Percentiles rank a stretch among this genome's conserved stretches.
phyloP scores from a whole-genome alignment of 2,329 filamentous ascomycete genomes.

The Aureobasidium sp. region DNA sequence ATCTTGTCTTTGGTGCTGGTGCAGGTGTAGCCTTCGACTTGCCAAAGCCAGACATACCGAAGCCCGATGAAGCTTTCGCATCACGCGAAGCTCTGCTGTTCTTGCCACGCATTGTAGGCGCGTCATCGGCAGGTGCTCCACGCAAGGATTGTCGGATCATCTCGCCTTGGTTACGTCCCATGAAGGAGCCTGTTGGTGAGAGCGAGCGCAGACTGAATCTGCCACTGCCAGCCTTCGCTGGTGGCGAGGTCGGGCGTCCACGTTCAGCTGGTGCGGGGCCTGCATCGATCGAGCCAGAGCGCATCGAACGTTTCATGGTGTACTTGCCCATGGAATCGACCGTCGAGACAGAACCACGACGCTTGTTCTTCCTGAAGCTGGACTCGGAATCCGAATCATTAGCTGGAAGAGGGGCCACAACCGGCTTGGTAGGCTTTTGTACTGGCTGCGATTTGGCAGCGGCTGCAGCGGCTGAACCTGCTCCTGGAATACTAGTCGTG shows the following conservation, averaged over 20 bases:
- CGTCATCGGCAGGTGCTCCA: slow-evolving; percentile 19
- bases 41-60: slow-evolving; percentile 16
- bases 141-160: slow-evolving; percentile 21
- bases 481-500: slow-evolving; percentile 21
- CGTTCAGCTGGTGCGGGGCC: slow-evolving; percentile 25
- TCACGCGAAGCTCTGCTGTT: slow-evolving; percentile 13
- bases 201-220: slow-evolving; percentile 62
- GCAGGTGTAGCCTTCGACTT: slow-evolving; percentile 2
- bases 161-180: slow-evolving; percentile 27
- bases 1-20: slow-evolving; percentile 3
- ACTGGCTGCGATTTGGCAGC: slow-evolving; percentile 21
- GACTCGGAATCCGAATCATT: slow-evolving; percentile 47
- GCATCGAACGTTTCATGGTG: slow-evolving; percentile 67
- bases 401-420: slow-evolving; percentile 16
- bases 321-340: slow-evolving; percentile 39
- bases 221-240: slow-evolving; percentile 29
- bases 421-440: neutral
- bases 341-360: slow-evolving; percentile 22
- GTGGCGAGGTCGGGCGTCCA: slow-evolving; percentile 35
- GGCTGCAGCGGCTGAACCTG: slow-evolving; percentile 13
- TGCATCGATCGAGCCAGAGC: slow-evolving; percentile 37
- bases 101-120: slow-evolving; percentile 17
- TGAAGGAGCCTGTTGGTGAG: slow-evolving; percentile 55
- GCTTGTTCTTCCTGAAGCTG: slow-evolving; percentile 59
- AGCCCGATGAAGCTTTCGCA: slow-evolving; percentile 12